These are phyloP conservation scores for Camellia oleifera DNA, from an alignment of 179 eudicot genomes.

Conservation along the genomic window DNA sequence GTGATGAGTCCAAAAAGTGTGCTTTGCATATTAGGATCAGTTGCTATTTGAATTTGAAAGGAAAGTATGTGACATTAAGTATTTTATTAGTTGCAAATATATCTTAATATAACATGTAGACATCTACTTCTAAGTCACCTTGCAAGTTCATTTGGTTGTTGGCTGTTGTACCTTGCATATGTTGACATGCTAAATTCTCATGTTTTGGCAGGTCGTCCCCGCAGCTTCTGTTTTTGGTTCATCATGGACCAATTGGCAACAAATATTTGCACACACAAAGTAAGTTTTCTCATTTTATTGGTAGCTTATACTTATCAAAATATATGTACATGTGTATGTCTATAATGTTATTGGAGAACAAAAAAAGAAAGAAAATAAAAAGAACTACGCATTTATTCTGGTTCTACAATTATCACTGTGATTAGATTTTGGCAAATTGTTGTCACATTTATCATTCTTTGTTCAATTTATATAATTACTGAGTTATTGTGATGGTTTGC, in stretches of 20 bases:
- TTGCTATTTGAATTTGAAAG: neutral
- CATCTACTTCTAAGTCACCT: neutral
- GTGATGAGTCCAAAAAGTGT: neutral
- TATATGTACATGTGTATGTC: no score
- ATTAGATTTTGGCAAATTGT: neutral
- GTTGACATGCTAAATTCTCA: neutral
- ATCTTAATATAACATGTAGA: neutral
- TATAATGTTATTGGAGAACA: no score
- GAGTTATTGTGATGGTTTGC: neutral
- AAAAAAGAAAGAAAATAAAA: neutral
- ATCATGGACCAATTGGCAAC: slow-evolving; percentile 82
- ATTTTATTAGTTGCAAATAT: neutral
- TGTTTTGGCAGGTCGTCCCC: slow-evolving; percentile 57
- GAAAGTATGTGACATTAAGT: neutral
- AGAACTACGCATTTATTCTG: neutral
- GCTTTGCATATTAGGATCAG: neutral
- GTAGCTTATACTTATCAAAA: neutral
- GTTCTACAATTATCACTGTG: neutral
- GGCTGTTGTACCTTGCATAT: neutral
- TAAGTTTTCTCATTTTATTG: slow-evolving; percentile 28
- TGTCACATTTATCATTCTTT: neutral
- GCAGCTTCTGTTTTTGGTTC: slow-evolving; percentile 88
- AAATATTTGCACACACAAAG: slow-evolving; percentile 76
- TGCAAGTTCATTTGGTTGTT: slow-evolving; percentile 11
- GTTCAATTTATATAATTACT: neutral